Base-by-base conservation (phyloP, 441 rosid genomes). In the Pelargonium fulgidum region DNA sequence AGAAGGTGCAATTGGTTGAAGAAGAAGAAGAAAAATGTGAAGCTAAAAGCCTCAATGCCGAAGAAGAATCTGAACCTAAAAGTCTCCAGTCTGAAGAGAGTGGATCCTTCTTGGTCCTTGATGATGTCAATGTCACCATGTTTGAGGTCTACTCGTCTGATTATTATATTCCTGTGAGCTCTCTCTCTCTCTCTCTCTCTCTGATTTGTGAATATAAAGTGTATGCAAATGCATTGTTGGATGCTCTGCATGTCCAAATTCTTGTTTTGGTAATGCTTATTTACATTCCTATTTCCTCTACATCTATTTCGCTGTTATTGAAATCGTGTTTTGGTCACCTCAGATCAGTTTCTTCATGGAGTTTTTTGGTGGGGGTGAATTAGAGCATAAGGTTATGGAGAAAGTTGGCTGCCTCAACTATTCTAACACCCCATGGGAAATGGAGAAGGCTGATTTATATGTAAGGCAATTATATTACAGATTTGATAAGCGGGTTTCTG, bases 341-440 rank as follows among this genome's bases (percentile, higher is more conserved):
- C 72, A 93, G 97, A 81, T 77, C 72, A 78, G 75, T 79, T 88
- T 86, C 86, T 81, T 86, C 72, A 80, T 90, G 92, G 93, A 88
- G 62, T 45, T 90, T 74, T 91, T 91, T 33, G 78, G 79, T 70
- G 97, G 97, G 42, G 97, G 86, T 22, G 96, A 91, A 64, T 71
- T 91, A 76, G 97, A 91, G 72, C 89, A 81, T 33, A 86, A 80
- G 77, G 87, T 87, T 3, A 88, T 93, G 96, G 97, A 91, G 84
- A 88, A 82, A 83, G 86, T 88, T 54, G 92, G 96, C 73, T 87
- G 89, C 80, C 85, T 91, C 48, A 82, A 84, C 80, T 91, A 94
- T 81, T 91, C 96, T 61, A 83, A 76, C 74, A 87, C 90, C 47
- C 92, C 91, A 22, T 91, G 99, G 99, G 97, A 94, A 70, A 80